Evolutionary conservation across 306 rosid species (phyloP).

Genomic region (Oxytropis ochrocephala): DNA sequence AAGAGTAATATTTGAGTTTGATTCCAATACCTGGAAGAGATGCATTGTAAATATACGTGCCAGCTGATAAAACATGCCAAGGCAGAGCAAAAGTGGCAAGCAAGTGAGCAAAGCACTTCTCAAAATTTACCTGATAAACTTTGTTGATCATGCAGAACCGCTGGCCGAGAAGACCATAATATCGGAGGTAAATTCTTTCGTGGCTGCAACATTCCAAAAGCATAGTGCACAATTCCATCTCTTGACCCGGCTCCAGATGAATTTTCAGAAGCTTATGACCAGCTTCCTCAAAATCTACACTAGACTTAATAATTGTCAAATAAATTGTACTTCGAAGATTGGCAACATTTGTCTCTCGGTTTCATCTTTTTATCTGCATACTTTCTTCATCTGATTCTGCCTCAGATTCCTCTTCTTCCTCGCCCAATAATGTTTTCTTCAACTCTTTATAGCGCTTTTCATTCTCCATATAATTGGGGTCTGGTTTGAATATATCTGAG

Average conservation of each 20-base stretch:
- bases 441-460: slow-evolving; percentile 81
- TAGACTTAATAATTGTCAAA: slow-evolving; percentile 91
- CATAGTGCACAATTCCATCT: slow-evolving; percentile 81
- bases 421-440: slow-evolving; percentile 78
- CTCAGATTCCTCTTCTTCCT: slow-evolving; percentile 86
- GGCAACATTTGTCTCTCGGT: slow-evolving; percentile 84
- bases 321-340: slow-evolving; percentile 88
- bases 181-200: slow-evolving; percentile 79
- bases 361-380: slow-evolving; percentile 78
- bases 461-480: slow-evolving; percentile 65
- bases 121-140: slow-evolving; percentile 81
- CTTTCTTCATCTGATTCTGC: slow-evolving; percentile 59
- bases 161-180: slow-evolving; percentile 89
- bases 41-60: slow-evolving; percentile 75
- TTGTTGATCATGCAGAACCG: slow-evolving; percentile 86
- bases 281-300: slow-evolving; percentile 96
- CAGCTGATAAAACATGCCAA: slow-evolving; percentile 75
- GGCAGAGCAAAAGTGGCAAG: slow-evolving; percentile 88
- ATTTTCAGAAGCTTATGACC: slow-evolving; percentile 94
- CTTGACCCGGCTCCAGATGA: slow-evolving; percentile 97
- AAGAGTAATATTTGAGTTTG: not conserved
- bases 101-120: slow-evolving; percentile 80
- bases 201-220: slow-evolving; percentile 91
- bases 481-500: slow-evolving; percentile 75
- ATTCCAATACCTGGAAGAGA: slow-evolving; percentile 69